Evolutionary conservation across 768 basidiomycete species (phyloP), one percentile per base, ranked within the genome.

Genomic region (Dendrothele bispora): DNA sequence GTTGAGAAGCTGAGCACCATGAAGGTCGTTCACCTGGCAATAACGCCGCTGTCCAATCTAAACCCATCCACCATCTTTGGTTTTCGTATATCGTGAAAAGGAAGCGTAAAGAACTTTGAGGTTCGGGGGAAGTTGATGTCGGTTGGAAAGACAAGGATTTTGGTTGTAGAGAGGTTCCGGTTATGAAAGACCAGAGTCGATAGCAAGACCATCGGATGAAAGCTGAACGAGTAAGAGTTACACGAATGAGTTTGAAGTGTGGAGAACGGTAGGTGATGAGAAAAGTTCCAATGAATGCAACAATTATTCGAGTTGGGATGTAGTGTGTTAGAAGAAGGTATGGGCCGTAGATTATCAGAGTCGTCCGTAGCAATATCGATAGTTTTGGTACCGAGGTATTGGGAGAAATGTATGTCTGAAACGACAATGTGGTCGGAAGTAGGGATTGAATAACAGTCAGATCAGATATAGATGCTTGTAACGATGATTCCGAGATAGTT

Each of bases 1-100:
- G 71, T 55, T 77, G 82, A 46, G 68, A 63, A 24, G 68, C 69
- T 18, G 77, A 77, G 66, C 72, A 91, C 94, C 93, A 98, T 1
- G 90, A 88, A 0, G 94, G 91, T 4, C 93, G 84, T 59, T 98
- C 94, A 15, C 80, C 80, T 0, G 94, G 94, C 14, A 97, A 79
- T 7, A 98, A 78, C 1, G 93, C 92, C 3, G 90, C 88, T 2
- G 94, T 95, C 91, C 91, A 98, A 67, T 97, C 94, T 36, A 98
- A 79, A 11, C 89, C 93, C 81, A 98, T 83, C 94, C 94, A 98
- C 94, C 94, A 95, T 5, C 94, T 79, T 67, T 97, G 93, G 66
- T 95, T 95, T 65, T 97, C 93, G 61, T 91, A 86, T 10, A 95
- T 68, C n/a, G 86, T 91, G 60, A 95, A 95, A 39, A 89, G 75